Evolutionary conservation across 2,329 filamentous ascomycete species (phyloP), one percentile per base, ranked within the genome.

Genomic region (Ilyonectria mors-panacis): DNA sequence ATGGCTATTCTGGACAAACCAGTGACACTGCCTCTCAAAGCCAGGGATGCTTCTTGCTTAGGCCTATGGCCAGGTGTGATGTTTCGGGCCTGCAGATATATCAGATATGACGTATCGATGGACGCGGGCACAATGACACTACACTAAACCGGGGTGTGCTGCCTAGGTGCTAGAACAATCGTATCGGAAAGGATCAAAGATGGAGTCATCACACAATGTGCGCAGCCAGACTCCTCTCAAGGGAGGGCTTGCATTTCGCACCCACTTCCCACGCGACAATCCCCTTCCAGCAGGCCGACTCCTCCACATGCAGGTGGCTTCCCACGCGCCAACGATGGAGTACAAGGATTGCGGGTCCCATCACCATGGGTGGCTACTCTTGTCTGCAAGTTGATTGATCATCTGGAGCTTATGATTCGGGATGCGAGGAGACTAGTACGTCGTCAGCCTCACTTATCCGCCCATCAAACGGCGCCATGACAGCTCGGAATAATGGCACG

Each of bases 371-470:
- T 2, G 30, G 6, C 30, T 23, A 10, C 6, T 19, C n/a, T 30
- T 53, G 21, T 9, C 19, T 45, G 44, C 19, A 23, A 45, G 21
- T 33, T 19, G n/a, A n/a, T n/a, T n/a, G 26, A 26, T 33, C 10
- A 10, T 15, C 12, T n/a, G 30, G 10, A 37, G 12, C 10, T 17
- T 37, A 6, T 21, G 30, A 53, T 53, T 33, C 44, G 10, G 19
- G 35, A 44, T 9, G 6, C 15, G 17, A 60, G 4, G 35, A 17
- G 30, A 15, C 48, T 37, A 33, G 53, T 28, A 13, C 15, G 39
- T 50, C 53, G 60, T 21, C 21, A 56, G 62, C 62, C 48, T 65
- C 55, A 64, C 62, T 65, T 64, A 19, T 19, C 37, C 45, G 55
- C 37, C 51, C 28, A 30, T 45, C 26, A 4, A 39, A 37, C 33